Evolutionary conservation across 2,329 filamentous ascomycete species (phyloP).

Genomic region (Fusarium proliferatum): DNA sequence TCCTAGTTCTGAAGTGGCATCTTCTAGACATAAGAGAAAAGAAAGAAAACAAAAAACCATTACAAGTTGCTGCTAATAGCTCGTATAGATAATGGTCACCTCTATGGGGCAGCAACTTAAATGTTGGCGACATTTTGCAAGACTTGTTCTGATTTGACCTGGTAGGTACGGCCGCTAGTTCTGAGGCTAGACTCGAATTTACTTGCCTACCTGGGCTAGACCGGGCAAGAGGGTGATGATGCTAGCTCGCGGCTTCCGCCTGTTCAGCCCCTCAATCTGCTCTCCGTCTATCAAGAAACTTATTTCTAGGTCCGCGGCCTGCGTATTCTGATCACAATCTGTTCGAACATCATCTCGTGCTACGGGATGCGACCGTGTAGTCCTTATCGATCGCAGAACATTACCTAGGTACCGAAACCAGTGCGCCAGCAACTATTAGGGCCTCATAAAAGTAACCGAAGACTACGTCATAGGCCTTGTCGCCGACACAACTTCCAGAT

Average conservation of each 20-base stretch:
- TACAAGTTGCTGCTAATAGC: too few species aligned
- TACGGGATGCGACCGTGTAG: rapidly evolving
- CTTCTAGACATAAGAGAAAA: too few species aligned
- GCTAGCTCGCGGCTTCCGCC: background rate
- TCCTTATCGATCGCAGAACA: background rate
- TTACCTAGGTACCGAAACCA: background rate
- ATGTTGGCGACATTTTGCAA: background rate
- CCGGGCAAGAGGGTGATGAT: background rate
- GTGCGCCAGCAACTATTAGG: background rate
- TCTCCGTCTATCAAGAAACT: background rate
- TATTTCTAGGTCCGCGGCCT: background rate
- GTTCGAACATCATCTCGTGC: rapidly evolving
- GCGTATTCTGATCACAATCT: background rate
- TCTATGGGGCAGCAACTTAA: background rate
- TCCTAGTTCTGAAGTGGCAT: too few species aligned
- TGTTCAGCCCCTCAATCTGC: background rate
- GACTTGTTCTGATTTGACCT: background rate
- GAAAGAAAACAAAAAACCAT: too few species aligned
- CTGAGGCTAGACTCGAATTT: background rate
- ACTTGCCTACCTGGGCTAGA: background rate
- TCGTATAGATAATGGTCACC: too few species aligned
- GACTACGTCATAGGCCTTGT: background rate
- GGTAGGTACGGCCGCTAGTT: background rate
- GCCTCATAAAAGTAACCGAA: background rate
- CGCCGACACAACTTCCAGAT: background rate